Base-by-base conservation (phyloP, 768 basidiomycete genomes). In the Holtermanniella nyarrowii region DNA sequence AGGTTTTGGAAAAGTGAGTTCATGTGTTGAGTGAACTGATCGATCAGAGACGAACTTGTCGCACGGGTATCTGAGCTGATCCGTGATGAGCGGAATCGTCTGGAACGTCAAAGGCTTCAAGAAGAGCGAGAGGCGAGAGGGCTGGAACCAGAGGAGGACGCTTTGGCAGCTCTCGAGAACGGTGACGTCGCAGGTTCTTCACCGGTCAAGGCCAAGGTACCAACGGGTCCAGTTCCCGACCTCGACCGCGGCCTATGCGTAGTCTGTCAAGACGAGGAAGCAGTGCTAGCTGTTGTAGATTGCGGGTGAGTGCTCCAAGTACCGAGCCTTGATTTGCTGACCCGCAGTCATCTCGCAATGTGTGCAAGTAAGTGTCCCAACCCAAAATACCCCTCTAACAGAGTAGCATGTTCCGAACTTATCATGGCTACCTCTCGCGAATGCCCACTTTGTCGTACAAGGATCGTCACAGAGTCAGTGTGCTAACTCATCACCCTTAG, bases 211-310 rank as follows among this genome's bases (percentile, higher is more conserved):
- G 49, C 39, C 37, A 37, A 44, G 14, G 61, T 65, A n/a, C 69
- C 69, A 0, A 69, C 67, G 3, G 69, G 69, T 46, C 69, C 68
- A 14, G 54, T 59, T 54, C 63, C 67, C 0, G 62, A 65, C 25
- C 50, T 66, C 2, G 70, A 72, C 14, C 78, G 79, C 7, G 88
- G 90, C 1, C 71, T 90, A 3, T 95, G 90, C 67, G 86, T 93
- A 0, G 79, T 95, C 10, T 95, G 90, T 64, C 89, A 91, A 65
- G 90, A 95, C 56, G 86, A 89, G 53, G 89, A 93, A 57, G 89
- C 90, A 0, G 89, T 85, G 58, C 86, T 95, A 52, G 90, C 88
- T 1, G 82, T 89, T 49, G 85, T 93, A 12, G 90, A 95, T 71
- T 95, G 90, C 79, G 90, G 90, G 84, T 87, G 68, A 42, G 83